phyloP scores from a whole-genome alignment of 2,329 filamentous ascomycete genomes.

The Claviceps maximensis region DNA sequence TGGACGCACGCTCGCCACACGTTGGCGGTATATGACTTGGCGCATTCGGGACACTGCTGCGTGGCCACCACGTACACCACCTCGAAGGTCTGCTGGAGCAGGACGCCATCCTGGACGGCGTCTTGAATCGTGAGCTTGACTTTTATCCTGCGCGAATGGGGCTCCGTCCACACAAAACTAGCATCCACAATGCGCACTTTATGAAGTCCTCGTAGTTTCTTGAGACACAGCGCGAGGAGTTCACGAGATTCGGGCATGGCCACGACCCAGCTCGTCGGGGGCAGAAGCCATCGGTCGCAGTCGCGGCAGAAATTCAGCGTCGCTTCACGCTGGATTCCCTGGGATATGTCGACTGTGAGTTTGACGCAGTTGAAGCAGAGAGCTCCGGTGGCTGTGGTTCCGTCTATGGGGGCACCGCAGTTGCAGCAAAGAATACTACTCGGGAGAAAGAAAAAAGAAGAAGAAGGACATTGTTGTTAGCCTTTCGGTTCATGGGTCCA shows the following conservation, averaged over 20 bases:
- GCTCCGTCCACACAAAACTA: slow-evolving; percentile 95
- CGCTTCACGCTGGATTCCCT: slow-evolving; percentile 82
- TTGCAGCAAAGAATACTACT: slow-evolving; percentile 80
- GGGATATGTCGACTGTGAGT: slow-evolving; percentile 82
- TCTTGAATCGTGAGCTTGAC: slow-evolving; percentile 91
- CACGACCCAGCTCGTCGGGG: slow-evolving; percentile 74
- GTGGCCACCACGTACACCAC: slow-evolving; percentile 82
- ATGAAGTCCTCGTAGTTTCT: slow-evolving; percentile 71
- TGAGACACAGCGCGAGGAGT: slow-evolving; percentile 79
- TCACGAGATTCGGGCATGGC: slow-evolving; percentile 82
- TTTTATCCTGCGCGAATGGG: slow-evolving; percentile 82
- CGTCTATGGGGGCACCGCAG: slow-evolving; percentile 91
- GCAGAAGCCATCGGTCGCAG: slow-evolving; percentile 86
- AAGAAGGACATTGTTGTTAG: not conserved
- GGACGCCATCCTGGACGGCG: slow-evolving; percentile 45
- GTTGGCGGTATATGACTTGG: slow-evolving; percentile 92
- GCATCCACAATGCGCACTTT: slow-evolving; percentile 94
- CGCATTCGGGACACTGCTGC: slow-evolving; percentile 90
- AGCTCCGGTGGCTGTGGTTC: slow-evolving; percentile 71
- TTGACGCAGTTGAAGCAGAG: slow-evolving; percentile 96
- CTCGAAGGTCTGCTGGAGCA: slow-evolving; percentile 88
- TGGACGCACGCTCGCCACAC: slow-evolving; percentile 90
- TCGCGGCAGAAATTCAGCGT: slow-evolving; percentile 84
- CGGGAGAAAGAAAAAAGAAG: no score
- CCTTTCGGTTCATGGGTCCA: not conserved